Percentiles rank a stretch among this genome's conserved stretches.
Evolutionary conservation across 495 filamentous ascomycete genomes (phyloP).

Genomic region (Penicillium crystallinum): DNA sequence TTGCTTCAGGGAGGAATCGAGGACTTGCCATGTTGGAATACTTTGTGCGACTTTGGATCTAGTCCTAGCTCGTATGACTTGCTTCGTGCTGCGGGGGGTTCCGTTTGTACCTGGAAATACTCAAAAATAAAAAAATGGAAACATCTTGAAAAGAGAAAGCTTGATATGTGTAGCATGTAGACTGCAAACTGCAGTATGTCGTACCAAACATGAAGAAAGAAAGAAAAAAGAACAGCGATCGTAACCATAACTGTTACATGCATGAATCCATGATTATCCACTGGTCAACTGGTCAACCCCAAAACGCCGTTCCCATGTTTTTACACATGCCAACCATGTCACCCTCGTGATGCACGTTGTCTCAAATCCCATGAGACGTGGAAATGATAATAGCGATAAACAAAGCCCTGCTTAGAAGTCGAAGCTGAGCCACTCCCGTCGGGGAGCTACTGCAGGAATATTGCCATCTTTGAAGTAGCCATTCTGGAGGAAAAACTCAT

Average conservation of each 20-base stretch:
- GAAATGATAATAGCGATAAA: neutral
- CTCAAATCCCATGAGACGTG: neutral
- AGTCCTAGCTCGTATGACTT: conserved; percentile 2
- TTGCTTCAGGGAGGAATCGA: conserved; percentile 7
- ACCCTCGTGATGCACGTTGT: neutral
- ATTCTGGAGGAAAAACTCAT: conserved; percentile 52
- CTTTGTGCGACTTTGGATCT: neutral
- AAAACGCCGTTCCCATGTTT: neutral
- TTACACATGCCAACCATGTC: neutral
- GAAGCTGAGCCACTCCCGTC: conserved; percentile 66
- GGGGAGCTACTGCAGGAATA: conserved; percentile 68
- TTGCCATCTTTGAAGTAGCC: conserved; percentile 58
- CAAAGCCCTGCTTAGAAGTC: conserved; percentile 47
- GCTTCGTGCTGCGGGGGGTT: conserved; percentile 7
- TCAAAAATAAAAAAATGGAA: conserved; percentile 36
- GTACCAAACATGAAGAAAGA: too few species aligned
- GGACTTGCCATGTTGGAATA: neutral
- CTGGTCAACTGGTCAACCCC: neutral
- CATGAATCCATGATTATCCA: neutral
- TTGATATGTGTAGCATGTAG: conserved; percentile 2
- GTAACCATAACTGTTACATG: neutral
- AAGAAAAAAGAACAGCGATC: neutral
- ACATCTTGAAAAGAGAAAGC: conserved; percentile 24
- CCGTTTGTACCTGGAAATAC: conserved; percentile 31
- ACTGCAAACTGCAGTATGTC: too few species aligned